Base-by-base conservation (phyloP, 2,329 filamentous ascomycete species). In the Fusarium redolens region DNA sequence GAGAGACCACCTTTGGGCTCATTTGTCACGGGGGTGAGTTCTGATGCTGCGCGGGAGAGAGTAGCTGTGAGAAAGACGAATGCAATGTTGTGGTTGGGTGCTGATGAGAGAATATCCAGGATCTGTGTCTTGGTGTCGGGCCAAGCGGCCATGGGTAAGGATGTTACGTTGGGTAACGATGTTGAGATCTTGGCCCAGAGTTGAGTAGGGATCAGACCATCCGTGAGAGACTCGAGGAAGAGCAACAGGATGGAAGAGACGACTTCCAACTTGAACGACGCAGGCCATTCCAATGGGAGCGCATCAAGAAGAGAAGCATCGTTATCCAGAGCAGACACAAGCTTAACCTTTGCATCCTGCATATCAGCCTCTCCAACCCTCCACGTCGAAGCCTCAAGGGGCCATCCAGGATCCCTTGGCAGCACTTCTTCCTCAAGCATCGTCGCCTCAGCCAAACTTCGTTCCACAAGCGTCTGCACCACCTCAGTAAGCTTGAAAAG, bases 1-100 rank as follows among this genome's bases (percentile, higher is more conserved):
- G 82, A 82, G 8, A 85, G 79, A 1, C 83, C 74, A 31, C 72
- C 45, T 45, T 74, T 74, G 48, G 67, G 73, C 70, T 68, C 86
- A 52, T 43, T 78, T 68, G 66, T 85, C 76, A 52, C 30, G 75
- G 86, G 44, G 78, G 80, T 81, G 10, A 90, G 80, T 61, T 90
- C 88, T 1, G 83, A 79, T 4, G 86, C 83, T 3, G 89, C 82
- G 7, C 86, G 85, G 4, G 86, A 83, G 2, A 98, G 86, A 82
- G 95, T 95, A 13, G 93, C 91, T 0, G 92, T 94, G 20, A 98
- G 84, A 72, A 98, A 95, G 4, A 97, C 93, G 78, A 98, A 97
- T 0, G 93, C 92, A 61, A 97, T 95, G 78, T 94, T 96, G 82
- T 97, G 92, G 55, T 92, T 92, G 1, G 94, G 93, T 0, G 90